Base-by-base conservation (phyloP, 768 basidiomycete genomes). In the Podaxis rugospora region DNA sequence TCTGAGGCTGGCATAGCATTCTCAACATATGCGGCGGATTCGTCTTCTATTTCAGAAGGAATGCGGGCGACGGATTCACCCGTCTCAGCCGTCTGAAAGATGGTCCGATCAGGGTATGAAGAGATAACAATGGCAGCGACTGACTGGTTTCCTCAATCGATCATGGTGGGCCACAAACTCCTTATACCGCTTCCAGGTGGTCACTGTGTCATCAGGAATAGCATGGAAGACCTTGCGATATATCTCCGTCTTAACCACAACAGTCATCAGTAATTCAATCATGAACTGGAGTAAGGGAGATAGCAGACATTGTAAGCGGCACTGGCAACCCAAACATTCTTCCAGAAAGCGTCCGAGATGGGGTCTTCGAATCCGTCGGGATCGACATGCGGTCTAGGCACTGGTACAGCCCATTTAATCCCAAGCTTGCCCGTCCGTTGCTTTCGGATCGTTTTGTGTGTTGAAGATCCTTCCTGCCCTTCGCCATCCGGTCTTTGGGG, bases 171-270 rank as follows among this genome's bases (percentile, higher is more conserved):
- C 72, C 50, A 89, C 75, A 67, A 92, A 98, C 63, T 95, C 92
- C 69, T 88, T 95, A 67, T 84, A 98, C 68, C 93, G 90, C 68
- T 95, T 95, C 96, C 96, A 99, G 0, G 95, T 96, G 1, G 88
- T 89, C 62, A 98, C 84, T 23, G 87, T 78, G 70, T 99, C 95
- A 71, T 98, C 96, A 4, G 97, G 96, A 57, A 95, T 78, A 37
- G 90, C 89, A 67, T 93, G 89, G 78, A 99, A 99, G 3, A 98
- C 94, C 70, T 92, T 95, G 58, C 95, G 88, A 75, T 85, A 98
- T 64, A 98, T 93, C 70, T 96, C 92, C 63, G 96, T 99, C 94
- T 95, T 54, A 13, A 57, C 55, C 35, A 51, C 62, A 54, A 32
- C 28, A 52, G 32, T 28, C 35, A 35, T 46, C 62, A 64, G 44